Conservation (phyloP, 345 rosid species). For the Diplotaxis tenuifolia region DNA sequence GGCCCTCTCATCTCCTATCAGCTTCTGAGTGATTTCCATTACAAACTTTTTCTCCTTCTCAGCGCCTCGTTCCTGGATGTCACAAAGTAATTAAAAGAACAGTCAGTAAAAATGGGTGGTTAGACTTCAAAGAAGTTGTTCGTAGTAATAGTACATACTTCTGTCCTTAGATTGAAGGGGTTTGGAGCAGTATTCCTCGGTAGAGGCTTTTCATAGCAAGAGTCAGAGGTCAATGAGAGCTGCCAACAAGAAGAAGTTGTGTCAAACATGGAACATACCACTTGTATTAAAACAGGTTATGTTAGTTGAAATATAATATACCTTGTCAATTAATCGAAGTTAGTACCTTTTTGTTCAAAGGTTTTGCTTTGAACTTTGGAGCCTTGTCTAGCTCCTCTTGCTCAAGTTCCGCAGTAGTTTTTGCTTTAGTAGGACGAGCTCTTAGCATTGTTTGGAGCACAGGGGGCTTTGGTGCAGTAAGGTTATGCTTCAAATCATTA, state of each 20-base stretch:
- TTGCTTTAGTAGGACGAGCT: slow-evolving; percentile 76
- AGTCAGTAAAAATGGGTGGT: slow-evolving; percentile 17
- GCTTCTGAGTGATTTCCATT: slow-evolving; percentile 56
- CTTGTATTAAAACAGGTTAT: neutral
- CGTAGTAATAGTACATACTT: slow-evolving; percentile 44
- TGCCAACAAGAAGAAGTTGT: slow-evolving; percentile 31
- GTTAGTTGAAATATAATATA: slow-evolving; percentile 28
- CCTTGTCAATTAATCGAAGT: slow-evolving; percentile 85
- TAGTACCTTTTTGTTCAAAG: slow-evolving; percentile 85
- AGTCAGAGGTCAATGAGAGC: slow-evolving; percentile 84
- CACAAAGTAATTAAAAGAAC: neutral
- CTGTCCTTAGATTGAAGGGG: slow-evolving; percentile 90
- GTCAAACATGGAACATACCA: slow-evolving; percentile 18
- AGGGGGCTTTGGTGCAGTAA: slow-evolving; percentile 78
- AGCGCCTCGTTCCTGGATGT: slow-evolving; percentile 84
- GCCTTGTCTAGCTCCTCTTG: slow-evolving; percentile 84
- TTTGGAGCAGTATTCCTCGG: slow-evolving; percentile 79
- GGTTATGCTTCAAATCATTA: slow-evolving; percentile 59
- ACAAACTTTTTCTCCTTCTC: slow-evolving; percentile 70
- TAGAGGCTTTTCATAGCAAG: slow-evolving; percentile 50
- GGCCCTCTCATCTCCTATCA: slow-evolving; percentile 69
- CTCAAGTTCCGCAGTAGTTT: slow-evolving; percentile 80
- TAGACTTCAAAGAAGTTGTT: neutral
- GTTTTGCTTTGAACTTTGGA: slow-evolving; percentile 94
- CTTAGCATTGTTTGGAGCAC: slow-evolving; percentile 75